A percentile compares a stretch with the other conserved stretches of the same genome.
These are phyloP conservation scores for Bipolaris oryzae DNA, from an alignment of 2,329 filamentous ascomycete species.

Conservation along the genomic window DNA sequence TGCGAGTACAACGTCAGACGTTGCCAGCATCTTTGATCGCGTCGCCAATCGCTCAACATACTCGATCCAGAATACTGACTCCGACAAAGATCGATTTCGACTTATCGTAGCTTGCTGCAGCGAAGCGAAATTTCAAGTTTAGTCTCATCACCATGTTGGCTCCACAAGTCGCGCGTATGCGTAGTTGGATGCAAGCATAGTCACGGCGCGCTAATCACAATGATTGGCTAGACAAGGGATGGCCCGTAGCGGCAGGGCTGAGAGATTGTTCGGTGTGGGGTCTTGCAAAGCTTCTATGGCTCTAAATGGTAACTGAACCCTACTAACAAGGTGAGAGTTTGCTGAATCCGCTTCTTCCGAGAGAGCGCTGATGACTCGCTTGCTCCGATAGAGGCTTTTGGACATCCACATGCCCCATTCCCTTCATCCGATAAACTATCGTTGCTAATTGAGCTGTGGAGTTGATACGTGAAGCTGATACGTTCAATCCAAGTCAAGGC, in stretches of 20 bases:
- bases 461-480: background rate
- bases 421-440: background rate
- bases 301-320: background rate
- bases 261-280: background rate
- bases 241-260: background rate
- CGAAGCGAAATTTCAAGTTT: constrained; percentile 8
- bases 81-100: constrained; percentile 1
- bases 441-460: background rate
- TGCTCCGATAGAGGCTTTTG: background rate
- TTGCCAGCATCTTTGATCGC: constrained; percentile 4
- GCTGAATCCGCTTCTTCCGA: background rate
- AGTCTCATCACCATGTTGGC: background rate
- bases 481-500: background rate
- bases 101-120: constrained; percentile 5
- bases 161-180: constrained; percentile 8
- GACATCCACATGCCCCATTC: background rate
- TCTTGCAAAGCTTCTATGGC: background rate
- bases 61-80: constrained; percentile 1
- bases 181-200: constrained; percentile 4
- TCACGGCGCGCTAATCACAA: background rate
- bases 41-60: constrained; percentile 8
- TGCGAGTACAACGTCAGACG: background rate
- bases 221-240: constrained; percentile 4
- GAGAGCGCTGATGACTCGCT: background rate
- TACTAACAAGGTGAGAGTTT: background rate